A percentile compares a stretch with the other conserved stretches of the same genome.
Conservation (phyloP, 2,329 filamentous ascomycete species). For the Penicillium sp. region DNA sequence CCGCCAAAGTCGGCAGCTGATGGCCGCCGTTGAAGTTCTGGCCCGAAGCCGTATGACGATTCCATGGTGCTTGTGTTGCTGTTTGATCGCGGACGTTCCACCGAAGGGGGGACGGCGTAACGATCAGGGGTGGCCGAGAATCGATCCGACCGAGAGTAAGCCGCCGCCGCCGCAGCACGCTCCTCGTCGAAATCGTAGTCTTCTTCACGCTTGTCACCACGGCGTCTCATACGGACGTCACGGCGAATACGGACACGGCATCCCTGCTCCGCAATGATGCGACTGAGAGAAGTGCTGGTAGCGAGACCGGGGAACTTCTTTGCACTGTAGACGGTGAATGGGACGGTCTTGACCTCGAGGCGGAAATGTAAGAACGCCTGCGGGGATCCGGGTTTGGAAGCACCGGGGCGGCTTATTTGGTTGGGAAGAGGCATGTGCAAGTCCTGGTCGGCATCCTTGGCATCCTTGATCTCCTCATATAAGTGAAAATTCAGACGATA, state of each 20-base stretch:
- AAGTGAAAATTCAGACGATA: conserved; percentile 89
- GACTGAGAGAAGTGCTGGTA: conserved; percentile 81
- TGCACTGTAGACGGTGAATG: conserved; percentile 87
- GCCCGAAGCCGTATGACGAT: conserved; percentile 38
- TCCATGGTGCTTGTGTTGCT: conserved; percentile 54
- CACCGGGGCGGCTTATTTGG: conserved; percentile 23
- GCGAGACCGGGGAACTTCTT: conserved; percentile 97
- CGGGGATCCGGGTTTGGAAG: conserved; percentile 39
- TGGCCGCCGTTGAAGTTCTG: conserved; percentile 44
- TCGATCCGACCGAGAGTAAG: conserved; percentile 45
- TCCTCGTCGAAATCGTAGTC: conserved; percentile 63
- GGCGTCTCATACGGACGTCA: conserved; percentile 85
- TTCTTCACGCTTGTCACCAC: conserved; percentile 63
- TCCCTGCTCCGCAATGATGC: conserved; percentile 90
- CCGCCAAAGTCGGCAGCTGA: conserved; percentile 44
- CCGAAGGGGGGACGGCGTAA: conserved; percentile 40
- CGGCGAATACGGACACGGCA: conserved; percentile 93
- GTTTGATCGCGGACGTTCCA: conserved; percentile 54
- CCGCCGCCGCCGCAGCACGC: conserved; percentile 27
- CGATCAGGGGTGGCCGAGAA: conserved; percentile 49
- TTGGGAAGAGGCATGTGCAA: conserved; percentile 36
- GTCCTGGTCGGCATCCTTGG: conserved; percentile 65
- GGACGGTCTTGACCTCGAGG: conserved; percentile 79
- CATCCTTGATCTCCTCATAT: conserved; percentile 87
- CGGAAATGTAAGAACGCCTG: conserved; percentile 69